Conservation (phyloP, 2,329 filamentous ascomycete genomes). For the Penicillium olsonii region DNA sequence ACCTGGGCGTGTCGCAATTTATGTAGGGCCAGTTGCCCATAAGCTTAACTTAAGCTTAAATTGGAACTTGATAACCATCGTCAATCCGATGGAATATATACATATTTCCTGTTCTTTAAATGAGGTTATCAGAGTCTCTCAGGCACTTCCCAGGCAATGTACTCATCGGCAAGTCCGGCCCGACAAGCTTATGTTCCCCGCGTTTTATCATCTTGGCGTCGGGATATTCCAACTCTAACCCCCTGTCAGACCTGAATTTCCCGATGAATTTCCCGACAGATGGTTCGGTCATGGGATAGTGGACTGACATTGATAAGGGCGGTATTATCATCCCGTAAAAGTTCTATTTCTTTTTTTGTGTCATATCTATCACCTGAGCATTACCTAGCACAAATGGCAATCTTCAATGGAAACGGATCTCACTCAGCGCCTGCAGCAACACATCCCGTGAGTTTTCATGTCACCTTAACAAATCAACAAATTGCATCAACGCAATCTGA, state of each 20-base stretch:
- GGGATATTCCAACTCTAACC: constrained; percentile 2
- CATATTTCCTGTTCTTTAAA: not conserved
- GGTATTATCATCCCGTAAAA: not conserved
- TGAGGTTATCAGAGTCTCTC: not conserved
- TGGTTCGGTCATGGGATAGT: not conserved
- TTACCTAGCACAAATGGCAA: too few relatives aligned
- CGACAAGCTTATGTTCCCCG: constrained; percentile 8
- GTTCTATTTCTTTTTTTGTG: not conserved
- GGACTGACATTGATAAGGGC: constrained; percentile 6
- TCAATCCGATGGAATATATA: too few relatives aligned
- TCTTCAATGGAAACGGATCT: constrained; percentile 1
- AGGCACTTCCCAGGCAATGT: not conserved
- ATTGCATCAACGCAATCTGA: not conserved
- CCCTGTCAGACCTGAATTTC: constrained; percentile 8
- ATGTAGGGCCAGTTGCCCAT: not conserved
- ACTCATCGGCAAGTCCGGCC: not conserved
- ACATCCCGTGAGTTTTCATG: constrained; percentile 3
- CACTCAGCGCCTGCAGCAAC: not conserved
- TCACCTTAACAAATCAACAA: not conserved
- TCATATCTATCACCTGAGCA: not conserved
- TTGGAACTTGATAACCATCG: not conserved
- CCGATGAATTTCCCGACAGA: constrained; percentile 14
- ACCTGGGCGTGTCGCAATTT: not conserved
- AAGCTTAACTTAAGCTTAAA: constrained; percentile 1
- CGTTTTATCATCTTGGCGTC: constrained; percentile 17